phyloP scores from a whole-genome alignment of 2,329 filamentous ascomycete species.

The Paraphoma sp. region DNA sequence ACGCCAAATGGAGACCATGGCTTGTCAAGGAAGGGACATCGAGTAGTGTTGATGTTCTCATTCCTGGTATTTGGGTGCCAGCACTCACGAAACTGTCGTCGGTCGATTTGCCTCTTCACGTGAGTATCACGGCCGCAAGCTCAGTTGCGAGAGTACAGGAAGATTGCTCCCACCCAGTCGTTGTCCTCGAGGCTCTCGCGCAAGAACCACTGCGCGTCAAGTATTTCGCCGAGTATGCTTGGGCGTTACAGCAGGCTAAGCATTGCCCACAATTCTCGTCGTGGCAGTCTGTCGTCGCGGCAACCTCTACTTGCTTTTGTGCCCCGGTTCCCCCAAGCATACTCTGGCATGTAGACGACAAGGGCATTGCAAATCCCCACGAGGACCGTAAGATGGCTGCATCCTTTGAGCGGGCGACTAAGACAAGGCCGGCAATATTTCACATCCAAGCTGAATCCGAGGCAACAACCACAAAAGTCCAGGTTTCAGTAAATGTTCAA shows the following conservation, averaged over 20 bases:
- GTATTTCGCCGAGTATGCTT: conserved; percentile 22
- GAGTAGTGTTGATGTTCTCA: conserved; percentile 5
- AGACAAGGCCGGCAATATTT: conserved; percentile 50
- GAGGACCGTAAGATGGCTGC: conserved; percentile 56
- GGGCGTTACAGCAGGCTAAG: conserved; percentile 27
- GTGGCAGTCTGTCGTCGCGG: conserved; percentile 23
- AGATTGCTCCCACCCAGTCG: conserved; percentile 26
- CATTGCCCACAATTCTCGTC: conserved; percentile 18
- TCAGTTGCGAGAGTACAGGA: background rate
- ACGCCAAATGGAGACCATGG: conserved; percentile 41
- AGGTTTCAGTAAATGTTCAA: conserved; percentile 50
- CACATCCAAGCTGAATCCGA: conserved; percentile 19
- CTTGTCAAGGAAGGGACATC: conserved; percentile 7
- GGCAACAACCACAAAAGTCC: conserved; percentile 42
- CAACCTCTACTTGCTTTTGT: conserved; percentile 25
- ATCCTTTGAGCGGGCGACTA: conserved; percentile 58
- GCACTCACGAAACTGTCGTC: conserved; percentile 7
- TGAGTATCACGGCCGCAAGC: conserved; percentile 1
- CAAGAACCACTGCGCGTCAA: conserved; percentile 4
- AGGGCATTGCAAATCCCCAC: conserved; percentile 25
- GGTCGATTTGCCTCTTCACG: conserved; percentile 1
- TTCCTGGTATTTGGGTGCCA: conserved; percentile 17
- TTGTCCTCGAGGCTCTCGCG: conserved; percentile 26
- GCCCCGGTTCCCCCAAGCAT: conserved; percentile 31
- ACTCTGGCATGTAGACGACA: conserved; percentile 32